A percentile compares a stretch with the other conserved stretches of the same genome.
These are phyloP conservation scores for Lachnellula cervina DNA, from an alignment of 2,329 filamentous ascomycete species.

Conservation along the genomic window DNA sequence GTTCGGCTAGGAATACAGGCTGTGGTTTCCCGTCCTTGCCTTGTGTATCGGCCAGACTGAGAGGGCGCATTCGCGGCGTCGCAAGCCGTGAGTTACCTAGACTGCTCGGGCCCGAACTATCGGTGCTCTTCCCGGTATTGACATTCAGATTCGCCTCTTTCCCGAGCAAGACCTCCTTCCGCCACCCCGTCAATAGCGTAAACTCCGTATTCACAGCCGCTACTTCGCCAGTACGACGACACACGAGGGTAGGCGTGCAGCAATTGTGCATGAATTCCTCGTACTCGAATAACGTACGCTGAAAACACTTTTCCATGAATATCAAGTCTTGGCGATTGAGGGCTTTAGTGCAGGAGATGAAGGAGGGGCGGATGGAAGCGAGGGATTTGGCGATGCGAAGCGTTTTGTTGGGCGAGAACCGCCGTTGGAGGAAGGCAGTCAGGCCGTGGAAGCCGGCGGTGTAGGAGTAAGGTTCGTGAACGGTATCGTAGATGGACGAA, in stretches of 20 bases:
- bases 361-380: constrained; percentile 83
- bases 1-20: constrained; percentile 84
- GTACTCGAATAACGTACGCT: constrained; percentile 86
- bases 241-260: constrained; percentile 87
- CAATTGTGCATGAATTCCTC: constrained; percentile 87
- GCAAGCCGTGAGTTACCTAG: constrained; percentile 37
- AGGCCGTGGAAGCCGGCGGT: constrained; percentile 86
- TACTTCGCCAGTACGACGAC: constrained; percentile 88
- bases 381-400: constrained; percentile 82
- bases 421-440: constrained; percentile 71
- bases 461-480: constrained; percentile 89
- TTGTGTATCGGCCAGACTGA: constrained; percentile 37
- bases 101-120: constrained; percentile 37
- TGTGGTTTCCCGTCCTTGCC: constrained; percentile 50
- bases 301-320: constrained; percentile 97
- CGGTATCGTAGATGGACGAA: constrained; percentile 79
- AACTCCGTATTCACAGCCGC: constrained; percentile 96
- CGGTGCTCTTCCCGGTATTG: constrained; percentile 51
- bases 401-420: constrained; percentile 72
- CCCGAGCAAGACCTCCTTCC: constrained; percentile 80
- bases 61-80: constrained; percentile 47
- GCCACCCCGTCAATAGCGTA: constrained; percentile 92
- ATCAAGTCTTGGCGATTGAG: constrained; percentile 83
- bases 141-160: constrained; percentile 84
- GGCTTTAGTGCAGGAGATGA: constrained; percentile 88